phyloP scores from a whole-genome alignment of 2,329 filamentous ascomycete genomes.

The Microcera coccophila region DNA sequence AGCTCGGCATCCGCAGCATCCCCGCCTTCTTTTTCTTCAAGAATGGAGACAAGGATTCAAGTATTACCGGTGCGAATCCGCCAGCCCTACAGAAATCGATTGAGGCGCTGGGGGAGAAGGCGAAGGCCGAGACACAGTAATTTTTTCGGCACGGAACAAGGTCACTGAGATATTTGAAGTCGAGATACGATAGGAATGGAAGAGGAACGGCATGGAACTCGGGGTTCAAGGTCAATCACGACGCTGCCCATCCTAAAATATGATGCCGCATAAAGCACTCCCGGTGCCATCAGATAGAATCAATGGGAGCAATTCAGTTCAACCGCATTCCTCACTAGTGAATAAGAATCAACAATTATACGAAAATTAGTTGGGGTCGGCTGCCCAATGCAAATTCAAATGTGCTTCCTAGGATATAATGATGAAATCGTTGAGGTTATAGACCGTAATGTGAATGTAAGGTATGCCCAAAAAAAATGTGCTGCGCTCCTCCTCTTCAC shows the following conservation, averaged over 20 bases:
- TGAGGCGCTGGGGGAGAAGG: slow-evolving; percentile 23
- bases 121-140: slow-evolving; percentile 18
- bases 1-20: slow-evolving; percentile 52
- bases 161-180: too few species aligned
- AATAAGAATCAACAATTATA: too few species aligned
- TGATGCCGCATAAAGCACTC: neutral
- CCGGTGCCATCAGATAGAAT: neutral
- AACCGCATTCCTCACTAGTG: neutral
- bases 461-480: neutral
- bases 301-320: neutral
- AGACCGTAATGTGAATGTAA: neutral
- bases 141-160: too few species aligned
- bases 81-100: slow-evolving; percentile 31
- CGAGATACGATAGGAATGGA: too few species aligned
- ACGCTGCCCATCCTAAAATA: neutral
- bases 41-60: slow-evolving; percentile 46
- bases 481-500: neutral
- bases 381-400: neutral
- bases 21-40: slow-evolving; percentile 60
- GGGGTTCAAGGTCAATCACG: neutral
- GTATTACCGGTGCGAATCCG: slow-evolving; percentile 39
- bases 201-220: too few species aligned
- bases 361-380: too few species aligned
- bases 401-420: neutral
- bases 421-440: neutral